Evolutionary conservation across 2,329 filamentous ascomycete species (phyloP), one percentile per base, ranked within the genome.

Genomic region (Fusarium sacchari): DNA sequence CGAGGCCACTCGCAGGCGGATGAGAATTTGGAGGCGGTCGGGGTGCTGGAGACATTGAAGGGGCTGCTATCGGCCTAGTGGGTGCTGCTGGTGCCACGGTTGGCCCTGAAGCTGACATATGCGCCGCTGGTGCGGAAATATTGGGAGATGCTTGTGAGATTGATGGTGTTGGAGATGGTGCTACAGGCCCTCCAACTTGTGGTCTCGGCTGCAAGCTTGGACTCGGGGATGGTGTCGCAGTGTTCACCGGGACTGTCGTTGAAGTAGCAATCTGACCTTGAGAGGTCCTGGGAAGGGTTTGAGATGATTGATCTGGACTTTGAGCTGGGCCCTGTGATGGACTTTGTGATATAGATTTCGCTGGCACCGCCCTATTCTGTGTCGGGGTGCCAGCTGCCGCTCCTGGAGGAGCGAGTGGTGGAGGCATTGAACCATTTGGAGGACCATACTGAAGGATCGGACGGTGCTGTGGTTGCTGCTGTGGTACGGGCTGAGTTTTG

Each of bases 401-500:
- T 39, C 78, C 78, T 12, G 84, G 66, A 43, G 53, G 82, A 18
- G 82, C 81, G 22, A 82, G 81, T 18, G 86, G 86, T 62, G 87
- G 87, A 46, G 89, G 89, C 88, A 92, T 90, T 36, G 84, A 80
- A 43, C 89, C 90, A 67, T 89, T 89, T 5, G 89, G 89, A 44
- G 90, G 90, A 1, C 90, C 90, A 77, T 92, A 92, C 76, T 92
- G 90, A 62, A 92, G 83, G 42, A 92, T 86, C 7, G 90, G 90
- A 47, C 90, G 87, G 67, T 70, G 64, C 42, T 62, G 76, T 56
- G 67, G 74, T 74, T 72, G 77, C 78, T 74, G 75, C 44, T 60
- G 78, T n/a, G 53, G 68, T 28, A 80, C 82, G 37, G 84, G 82
- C 40, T 81, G 83, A 30, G 83, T 81, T 42, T 84, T 81, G 30